Percentiles rank a stretch among this genome's conserved stretches.
phyloP scores from a whole-genome alignment of 495 filamentous ascomycete species.

The Penicillium goetzii region DNA sequence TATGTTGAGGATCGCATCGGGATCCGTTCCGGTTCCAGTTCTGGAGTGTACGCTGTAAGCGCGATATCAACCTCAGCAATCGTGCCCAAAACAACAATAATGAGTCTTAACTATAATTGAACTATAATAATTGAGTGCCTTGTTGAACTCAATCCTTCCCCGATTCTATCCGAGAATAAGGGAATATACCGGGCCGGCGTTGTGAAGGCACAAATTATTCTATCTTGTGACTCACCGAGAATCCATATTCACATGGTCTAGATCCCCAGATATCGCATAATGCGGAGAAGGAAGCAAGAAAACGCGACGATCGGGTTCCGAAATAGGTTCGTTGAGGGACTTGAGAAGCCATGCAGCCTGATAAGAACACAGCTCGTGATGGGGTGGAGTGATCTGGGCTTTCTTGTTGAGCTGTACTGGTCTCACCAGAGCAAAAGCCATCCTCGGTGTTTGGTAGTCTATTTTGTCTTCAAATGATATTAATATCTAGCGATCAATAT shows the following conservation, averaged over 20 bases:
- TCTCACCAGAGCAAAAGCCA: background rate
- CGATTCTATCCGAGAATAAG: background rate
- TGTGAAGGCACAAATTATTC: background rate
- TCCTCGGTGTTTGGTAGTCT: background rate
- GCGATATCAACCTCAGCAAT: constrained; percentile 16
- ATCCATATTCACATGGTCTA: background rate
- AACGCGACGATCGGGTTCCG: background rate
- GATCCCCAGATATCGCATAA: background rate
- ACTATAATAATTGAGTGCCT: background rate
- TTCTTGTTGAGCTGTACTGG: background rate
- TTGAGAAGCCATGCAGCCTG: background rate
- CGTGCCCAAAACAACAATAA: background rate
- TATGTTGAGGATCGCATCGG: constrained; percentile 8
- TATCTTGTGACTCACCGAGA: background rate
- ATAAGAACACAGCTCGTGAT: background rate
- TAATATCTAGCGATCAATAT: background rate
- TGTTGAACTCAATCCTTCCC: background rate
- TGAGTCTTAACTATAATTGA: background rate
- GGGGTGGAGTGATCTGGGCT: background rate
- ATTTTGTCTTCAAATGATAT: background rate
- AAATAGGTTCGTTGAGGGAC: background rate
- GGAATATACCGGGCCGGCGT: constrained; percentile 2
- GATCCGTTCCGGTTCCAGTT: constrained; percentile 13
- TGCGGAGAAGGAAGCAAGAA: background rate
- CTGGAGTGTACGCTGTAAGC: constrained; percentile 25